Evolutionary conservation across 108 stramenopile genomes (phyloP).

Genomic region (Pseudonitzschia multiseries): DNA sequence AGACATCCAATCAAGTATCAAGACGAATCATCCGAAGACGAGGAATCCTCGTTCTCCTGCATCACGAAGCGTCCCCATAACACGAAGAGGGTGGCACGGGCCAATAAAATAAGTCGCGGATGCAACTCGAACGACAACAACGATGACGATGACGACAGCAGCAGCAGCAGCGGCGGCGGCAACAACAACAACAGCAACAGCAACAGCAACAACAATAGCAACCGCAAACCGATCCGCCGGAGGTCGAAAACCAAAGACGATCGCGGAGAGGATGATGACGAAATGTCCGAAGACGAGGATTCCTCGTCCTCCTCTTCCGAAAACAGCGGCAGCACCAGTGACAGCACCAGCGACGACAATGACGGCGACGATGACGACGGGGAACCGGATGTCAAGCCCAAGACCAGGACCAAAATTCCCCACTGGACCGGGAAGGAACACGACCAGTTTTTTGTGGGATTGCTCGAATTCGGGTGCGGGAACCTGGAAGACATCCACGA

Average conservation of each 20-base stretch:
- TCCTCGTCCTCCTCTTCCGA: neutral
- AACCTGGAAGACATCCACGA: constrained; percentile 6
- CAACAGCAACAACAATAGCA: neutral
- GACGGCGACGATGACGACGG: neutral
- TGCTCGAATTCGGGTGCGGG: constrained; percentile 1
- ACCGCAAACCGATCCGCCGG: neutral
- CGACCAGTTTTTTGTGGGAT: neutral
- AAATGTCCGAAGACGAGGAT: constrained; percentile 1
- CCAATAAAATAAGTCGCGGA: no score
- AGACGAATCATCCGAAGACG: no score
- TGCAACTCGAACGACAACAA: no score
- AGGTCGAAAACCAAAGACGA: neutral
- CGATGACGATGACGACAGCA: no score
- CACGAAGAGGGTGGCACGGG: no score
- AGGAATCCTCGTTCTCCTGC: no score
- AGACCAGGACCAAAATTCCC: constrained; percentile 1
- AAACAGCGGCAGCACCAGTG: neutral
- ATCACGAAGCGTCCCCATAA: no score
- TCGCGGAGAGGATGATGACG: neutral
- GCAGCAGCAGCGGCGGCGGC: no score
- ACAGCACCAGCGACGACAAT: neutral
- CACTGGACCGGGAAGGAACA: constrained; percentile 13
- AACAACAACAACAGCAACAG: no score
- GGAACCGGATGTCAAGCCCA: neutral
- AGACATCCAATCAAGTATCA: no score